Evolutionary conservation across 208 protist species (phyloP).

Genomic region (Crithidia thermophila): DNA sequence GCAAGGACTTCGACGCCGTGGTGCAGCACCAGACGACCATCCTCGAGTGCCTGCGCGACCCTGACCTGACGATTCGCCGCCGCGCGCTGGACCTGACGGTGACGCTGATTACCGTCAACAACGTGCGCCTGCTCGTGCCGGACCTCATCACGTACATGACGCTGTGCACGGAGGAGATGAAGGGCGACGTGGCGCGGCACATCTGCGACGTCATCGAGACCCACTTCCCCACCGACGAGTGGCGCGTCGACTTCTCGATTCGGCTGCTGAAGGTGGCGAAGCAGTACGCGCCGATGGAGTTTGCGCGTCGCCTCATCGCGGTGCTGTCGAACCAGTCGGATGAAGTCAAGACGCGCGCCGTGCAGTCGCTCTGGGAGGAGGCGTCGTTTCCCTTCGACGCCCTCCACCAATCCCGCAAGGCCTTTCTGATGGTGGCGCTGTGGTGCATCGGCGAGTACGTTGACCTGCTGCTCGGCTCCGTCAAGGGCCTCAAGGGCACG

Average conservation of each 20-base stretch:
- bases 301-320: conserved; percentile 85
- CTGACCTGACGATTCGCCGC: conserved; percentile 97
- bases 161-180: conserved; percentile 94
- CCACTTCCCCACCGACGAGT: conserved; percentile 94
- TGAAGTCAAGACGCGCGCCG: conserved; percentile 90
- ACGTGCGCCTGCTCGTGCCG: conserved; percentile 94
- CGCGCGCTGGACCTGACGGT: conserved; percentile 97
- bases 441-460: conserved; percentile 98
- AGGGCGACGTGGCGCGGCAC: conserved; percentile 92
- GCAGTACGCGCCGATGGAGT: conserved; percentile 65
- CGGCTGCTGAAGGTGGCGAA: conserved; percentile 87
- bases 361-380: conserved; percentile 91
- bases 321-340: conserved; percentile 84
- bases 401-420: conserved; percentile 75
- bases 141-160: conserved; percentile 96
- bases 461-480: conserved; percentile 73
- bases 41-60: conserved; percentile 96
- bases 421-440: conserved; percentile 92
- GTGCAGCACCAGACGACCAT: conserved; percentile 94
- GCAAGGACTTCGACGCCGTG: conserved; percentile 86
- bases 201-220: conserved; percentile 93
- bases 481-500: conserved; percentile 27
- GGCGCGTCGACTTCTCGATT: conserved; percentile 97
- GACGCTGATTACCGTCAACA: conserved; percentile 94
- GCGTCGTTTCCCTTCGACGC: conserved; percentile 75